Evolutionary conservation across 2,329 filamentous ascomycete species (phyloP).

Genomic region (Neonectria sp.): DNA sequence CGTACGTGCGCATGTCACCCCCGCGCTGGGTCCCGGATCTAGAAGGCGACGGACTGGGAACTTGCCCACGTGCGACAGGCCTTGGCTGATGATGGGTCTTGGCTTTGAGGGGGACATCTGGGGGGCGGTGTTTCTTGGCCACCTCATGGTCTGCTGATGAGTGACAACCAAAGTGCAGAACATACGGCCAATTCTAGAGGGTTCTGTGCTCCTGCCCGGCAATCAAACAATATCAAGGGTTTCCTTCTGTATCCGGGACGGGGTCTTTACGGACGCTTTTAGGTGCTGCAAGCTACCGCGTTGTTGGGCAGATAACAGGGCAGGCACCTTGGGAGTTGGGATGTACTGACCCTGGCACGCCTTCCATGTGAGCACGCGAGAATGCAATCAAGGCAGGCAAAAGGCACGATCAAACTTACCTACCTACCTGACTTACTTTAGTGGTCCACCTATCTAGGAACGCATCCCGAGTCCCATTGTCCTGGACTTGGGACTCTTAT

Average conservation of each 20-base stretch:
- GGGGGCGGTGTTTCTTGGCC: conserved; percentile 10
- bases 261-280: neutral
- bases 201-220: too few relatives aligned
- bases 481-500: conserved; percentile 10
- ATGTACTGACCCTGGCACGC: neutral
- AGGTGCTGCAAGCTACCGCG: neutral
- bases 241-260: neutral
- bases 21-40: conserved; percentile 22
- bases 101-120: conserved; percentile 16
- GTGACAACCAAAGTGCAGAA: neutral
- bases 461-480: neutral
- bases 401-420: conserved; percentile 4
- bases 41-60: conserved; percentile 11
- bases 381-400: conserved; percentile 6
- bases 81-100: conserved; percentile 42
- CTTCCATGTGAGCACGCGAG: conserved; percentile 10
- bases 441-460: neutral
- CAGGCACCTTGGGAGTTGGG: neutral
- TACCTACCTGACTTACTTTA: neutral
- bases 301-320: conserved; percentile 5
- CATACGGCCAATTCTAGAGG: neutral
- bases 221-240: neutral
- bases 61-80: conserved; percentile 47
- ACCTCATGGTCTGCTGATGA: neutral
- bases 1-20: conserved; percentile 10